Evolutionary conservation across 129 eudicot species (phyloP).

Genomic region (Rutidosis leptorrhynchoides): DNA sequence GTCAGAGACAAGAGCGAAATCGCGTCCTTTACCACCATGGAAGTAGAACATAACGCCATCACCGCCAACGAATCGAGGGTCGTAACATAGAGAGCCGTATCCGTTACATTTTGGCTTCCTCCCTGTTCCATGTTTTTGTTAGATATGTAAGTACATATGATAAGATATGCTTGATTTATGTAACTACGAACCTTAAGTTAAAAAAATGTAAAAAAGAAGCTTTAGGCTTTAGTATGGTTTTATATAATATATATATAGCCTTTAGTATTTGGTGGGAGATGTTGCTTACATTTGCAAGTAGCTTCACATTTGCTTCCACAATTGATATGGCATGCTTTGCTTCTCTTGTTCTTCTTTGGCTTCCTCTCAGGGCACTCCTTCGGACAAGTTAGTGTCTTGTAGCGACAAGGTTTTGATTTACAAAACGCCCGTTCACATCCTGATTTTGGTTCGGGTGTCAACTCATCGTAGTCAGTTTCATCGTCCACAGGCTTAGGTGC

Average conservation of each 20-base stretch:
- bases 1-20: slow-evolving; percentile 52
- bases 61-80: slow-evolving; percentile 69
- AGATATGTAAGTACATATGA: background rate
- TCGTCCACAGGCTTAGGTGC: slow-evolving; percentile 33
- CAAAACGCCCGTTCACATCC: slow-evolving; percentile 49
- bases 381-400: slow-evolving; percentile 53
- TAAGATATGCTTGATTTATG: background rate
- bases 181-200: background rate
- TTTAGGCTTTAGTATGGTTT: no score
- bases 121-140: slow-evolving; percentile 34
- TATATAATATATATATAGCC: background rate
- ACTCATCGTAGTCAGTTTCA: slow-evolving; percentile 27
- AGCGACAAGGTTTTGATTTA: slow-evolving; percentile 36
- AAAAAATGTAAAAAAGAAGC: background rate
- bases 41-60: slow-evolving; percentile 73
- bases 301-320: slow-evolving; percentile 70
- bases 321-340: slow-evolving; percentile 53
- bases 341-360: slow-evolving; percentile 65
- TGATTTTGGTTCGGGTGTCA: slow-evolving; percentile 35
- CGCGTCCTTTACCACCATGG: slow-evolving; percentile 56
- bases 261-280: background rate
- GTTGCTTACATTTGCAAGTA: slow-evolving; percentile 56
- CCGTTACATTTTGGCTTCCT: slow-evolving; percentile 48
- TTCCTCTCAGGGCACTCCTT: slow-evolving; percentile 60
- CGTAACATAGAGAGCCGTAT: slow-evolving; percentile 55